A percentile compares a stretch with the other conserved stretches of the same genome.
Conservation (phyloP, 1,284 basidiomycete species). For the Xanthoconium separans region DNA sequence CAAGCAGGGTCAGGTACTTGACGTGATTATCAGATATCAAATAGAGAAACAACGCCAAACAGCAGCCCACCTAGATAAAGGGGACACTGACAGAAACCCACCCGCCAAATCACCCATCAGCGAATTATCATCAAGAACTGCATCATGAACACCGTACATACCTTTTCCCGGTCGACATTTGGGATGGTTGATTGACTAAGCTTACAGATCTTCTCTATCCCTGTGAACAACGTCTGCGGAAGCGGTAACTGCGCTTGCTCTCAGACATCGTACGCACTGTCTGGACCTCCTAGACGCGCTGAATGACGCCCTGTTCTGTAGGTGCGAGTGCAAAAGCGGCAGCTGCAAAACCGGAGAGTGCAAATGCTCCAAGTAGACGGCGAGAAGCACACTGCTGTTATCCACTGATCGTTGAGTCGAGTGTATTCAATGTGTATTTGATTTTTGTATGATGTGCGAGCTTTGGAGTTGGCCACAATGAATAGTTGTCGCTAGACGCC, state of each 20-base stretch:
- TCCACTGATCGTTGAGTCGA: background rate
- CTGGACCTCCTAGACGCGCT: background rate
- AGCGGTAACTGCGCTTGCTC: background rate
- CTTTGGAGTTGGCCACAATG: background rate
- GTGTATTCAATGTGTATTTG: too few species aligned
- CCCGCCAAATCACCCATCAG: background rate
- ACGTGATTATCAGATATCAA: background rate
- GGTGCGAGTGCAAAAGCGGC: background rate
- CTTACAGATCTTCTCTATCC: background rate
- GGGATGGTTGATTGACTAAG: background rate
- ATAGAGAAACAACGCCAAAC: slow-evolving; percentile 3
- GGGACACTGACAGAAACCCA: background rate
- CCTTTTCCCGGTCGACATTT: background rate
- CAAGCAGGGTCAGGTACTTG: background rate
- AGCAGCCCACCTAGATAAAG: slow-evolving; percentile 1
- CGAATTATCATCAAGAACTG: background rate
- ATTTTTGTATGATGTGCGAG: background rate
- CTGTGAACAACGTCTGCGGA: slow-evolving; percentile 1
- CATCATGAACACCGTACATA: slow-evolving; percentile 12
- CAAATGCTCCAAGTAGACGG: background rate
- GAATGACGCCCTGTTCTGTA: background rate
- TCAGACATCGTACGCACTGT: background rate
- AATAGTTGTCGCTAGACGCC: too few species aligned
- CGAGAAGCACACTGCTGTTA: background rate
- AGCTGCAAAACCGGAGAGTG: background rate